phyloP scores from a whole-genome alignment of 1,284 basidiomycete species.

The Gymnopus androsaceus region DNA sequence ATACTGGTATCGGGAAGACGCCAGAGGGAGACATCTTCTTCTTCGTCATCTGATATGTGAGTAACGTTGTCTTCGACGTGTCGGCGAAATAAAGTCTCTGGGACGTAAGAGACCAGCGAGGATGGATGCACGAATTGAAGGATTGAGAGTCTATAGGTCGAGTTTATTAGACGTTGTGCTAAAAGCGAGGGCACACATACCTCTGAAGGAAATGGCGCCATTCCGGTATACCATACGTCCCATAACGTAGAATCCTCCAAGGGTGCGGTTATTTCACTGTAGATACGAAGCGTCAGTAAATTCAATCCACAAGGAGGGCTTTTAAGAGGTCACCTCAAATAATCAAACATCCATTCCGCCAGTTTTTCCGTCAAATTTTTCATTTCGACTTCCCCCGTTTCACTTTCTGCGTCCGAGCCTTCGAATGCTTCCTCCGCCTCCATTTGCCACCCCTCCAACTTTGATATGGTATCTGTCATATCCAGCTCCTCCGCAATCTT shows the following conservation, averaged over 20 bases:
- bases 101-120: slow-evolving; percentile 64
- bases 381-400: background rate
- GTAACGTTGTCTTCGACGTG: background rate
- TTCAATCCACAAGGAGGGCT: background rate
- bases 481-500: background rate
- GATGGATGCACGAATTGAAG: slow-evolving; percentile 60
- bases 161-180: background rate
- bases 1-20: slow-evolving; percentile 70
- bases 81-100: slow-evolving; percentile 42
- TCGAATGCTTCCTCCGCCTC: background rate
- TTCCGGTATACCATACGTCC: slow-evolving; percentile 73
- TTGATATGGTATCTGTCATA: background rate
- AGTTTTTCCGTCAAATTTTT: background rate
- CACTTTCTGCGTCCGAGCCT: no score
- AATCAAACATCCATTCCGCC: slow-evolving; percentile 3
- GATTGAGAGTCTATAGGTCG: slow-evolving; percentile 72
- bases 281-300: background rate
- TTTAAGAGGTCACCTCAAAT: background rate
- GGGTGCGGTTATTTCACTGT: slow-evolving; percentile 38
- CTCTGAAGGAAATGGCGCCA: slow-evolving; percentile 63
- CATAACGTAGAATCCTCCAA: slow-evolving; percentile 57
- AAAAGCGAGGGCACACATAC: slow-evolving; percentile 35
- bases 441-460: background rate
- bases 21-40: slow-evolving; percentile 38
- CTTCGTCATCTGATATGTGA: slow-evolving; percentile 13